Evolutionary conservation across 148 eudicot species (phyloP).

Genomic region (Cornus florida): DNA sequence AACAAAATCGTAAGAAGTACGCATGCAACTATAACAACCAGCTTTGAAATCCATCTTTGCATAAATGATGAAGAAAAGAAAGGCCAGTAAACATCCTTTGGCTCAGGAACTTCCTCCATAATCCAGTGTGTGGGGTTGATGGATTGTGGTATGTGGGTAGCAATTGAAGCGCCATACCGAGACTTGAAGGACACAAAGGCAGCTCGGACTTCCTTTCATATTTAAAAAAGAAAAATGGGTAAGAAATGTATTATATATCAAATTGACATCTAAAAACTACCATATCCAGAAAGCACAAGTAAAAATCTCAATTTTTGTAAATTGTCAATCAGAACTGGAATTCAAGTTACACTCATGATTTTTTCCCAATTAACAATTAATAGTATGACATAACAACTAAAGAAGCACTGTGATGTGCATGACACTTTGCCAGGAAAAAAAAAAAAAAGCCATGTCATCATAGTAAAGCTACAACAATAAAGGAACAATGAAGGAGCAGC

Average conservation of each 20-base stretch:
- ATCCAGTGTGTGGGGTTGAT: constrained; percentile 68
- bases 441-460: not conserved
- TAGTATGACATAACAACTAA: not conserved
- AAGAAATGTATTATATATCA: constrained; percentile 16
- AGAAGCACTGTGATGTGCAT: not conserved
- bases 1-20: constrained; percentile 54
- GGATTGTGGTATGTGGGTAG: constrained; percentile 59
- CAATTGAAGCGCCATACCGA: constrained; percentile 70
- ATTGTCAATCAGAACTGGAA: not conserved
- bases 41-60: constrained; percentile 58
- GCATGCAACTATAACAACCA: constrained; percentile 50
- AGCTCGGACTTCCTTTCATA: constrained; percentile 62
- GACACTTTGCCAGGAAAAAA: not conserved
- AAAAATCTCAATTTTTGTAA: constrained; percentile 9
- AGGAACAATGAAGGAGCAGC: not conserved
- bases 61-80: constrained; percentile 67
- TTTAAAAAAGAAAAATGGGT: constrained; percentile 7
- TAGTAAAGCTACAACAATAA: not conserved
- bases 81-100: constrained; percentile 80
- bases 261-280: constrained; percentile 5
- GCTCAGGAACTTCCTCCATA: constrained; percentile 78
- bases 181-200: constrained; percentile 89
- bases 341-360: not conserved
- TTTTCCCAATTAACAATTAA: not conserved
- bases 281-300: not conserved